Evolutionary conservation across 2,329 filamentous ascomycete species (phyloP).

Genomic region (Penicillium thymicola): DNA sequence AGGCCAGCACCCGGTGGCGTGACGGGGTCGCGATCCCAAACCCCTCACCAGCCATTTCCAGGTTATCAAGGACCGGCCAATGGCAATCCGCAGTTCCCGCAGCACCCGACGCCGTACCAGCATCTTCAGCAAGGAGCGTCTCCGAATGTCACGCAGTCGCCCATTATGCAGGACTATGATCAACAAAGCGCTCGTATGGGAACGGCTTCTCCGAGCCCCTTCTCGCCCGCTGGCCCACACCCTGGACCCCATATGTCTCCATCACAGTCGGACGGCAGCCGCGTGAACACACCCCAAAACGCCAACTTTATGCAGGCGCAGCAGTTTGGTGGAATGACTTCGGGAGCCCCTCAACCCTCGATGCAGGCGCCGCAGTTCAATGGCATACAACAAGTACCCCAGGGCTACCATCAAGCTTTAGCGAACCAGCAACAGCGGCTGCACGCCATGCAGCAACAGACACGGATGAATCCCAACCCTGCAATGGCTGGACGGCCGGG

Average conservation of each 20-base stretch:
- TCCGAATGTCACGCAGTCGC: constrained; percentile 83
- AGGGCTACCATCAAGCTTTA: constrained; percentile 55
- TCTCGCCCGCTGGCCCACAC: constrained; percentile 72
- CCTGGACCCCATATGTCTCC: constrained; percentile 67
- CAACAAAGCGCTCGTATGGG: constrained; percentile 73
- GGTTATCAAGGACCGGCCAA: constrained; percentile 66
- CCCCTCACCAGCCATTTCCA: constrained; percentile 74
- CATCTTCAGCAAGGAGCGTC: constrained; percentile 80
- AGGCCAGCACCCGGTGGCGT: constrained; percentile 70
- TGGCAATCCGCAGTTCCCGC: constrained; percentile 56
- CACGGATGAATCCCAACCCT: constrained; percentile 53
- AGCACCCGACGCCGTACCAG: constrained; percentile 68
- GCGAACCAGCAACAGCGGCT: constrained; percentile 68
- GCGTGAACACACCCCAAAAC: constrained; percentile 67
- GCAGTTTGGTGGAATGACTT: constrained; percentile 43
- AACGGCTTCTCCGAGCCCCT: constrained; percentile 88
- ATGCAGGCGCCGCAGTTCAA: constrained; percentile 49
- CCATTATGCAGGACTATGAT: constrained; percentile 74
- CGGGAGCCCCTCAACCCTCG: constrained; percentile 38
- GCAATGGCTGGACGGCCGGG: constrained; percentile 36
- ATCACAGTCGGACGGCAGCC: constrained; percentile 66
- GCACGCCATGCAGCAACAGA: constrained; percentile 81
- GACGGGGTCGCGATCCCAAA: constrained; percentile 84
- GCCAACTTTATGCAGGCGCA: constrained; percentile 61
- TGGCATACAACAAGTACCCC: constrained; percentile 42